Percentiles rank a stretch among this genome's conserved stretches.
Conservation (phyloP, 140 eudicot genomes). For the Senecio squalidus region DNA sequence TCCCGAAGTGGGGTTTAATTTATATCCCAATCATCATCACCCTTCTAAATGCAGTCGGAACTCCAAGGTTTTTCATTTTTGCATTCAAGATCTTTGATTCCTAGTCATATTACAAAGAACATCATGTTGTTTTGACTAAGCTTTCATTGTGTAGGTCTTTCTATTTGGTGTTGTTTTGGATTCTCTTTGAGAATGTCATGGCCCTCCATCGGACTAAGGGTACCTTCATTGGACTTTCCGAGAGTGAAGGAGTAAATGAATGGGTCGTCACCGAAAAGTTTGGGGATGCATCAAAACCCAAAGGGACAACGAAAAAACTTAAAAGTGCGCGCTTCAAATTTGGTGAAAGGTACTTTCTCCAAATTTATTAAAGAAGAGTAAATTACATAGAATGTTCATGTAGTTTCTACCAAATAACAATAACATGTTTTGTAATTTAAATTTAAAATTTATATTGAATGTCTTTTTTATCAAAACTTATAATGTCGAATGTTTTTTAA, state of each 20-base stretch:
- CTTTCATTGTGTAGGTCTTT: neutral
- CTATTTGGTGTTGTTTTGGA: slow-evolving; percentile 7
- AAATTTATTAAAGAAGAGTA: no score
- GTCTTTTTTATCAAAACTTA: no score
- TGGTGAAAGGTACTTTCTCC: slow-evolving; percentile 1
- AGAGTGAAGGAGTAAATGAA: slow-evolving; percentile 8
- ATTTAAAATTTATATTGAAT: no score
- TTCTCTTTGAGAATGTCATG: slow-evolving; percentile 18
- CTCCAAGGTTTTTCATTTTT: slow-evolving; percentile 18
- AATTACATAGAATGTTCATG: no score
- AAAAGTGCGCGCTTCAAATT: neutral
- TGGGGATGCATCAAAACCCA: slow-evolving; percentile 9
- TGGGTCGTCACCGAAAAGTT: slow-evolving; percentile 13
- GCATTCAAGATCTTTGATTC: neutral
- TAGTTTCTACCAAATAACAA: no score
- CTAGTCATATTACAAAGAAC: neutral
- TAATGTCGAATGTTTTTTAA: no score
- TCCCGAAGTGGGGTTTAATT: slow-evolving; percentile 56
- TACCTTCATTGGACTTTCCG: slow-evolving; percentile 11
- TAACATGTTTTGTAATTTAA: no score
- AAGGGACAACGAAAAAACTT: neutral
- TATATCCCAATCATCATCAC: slow-evolving; percentile 46
- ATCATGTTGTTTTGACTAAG: neutral
- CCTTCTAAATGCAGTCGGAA: slow-evolving; percentile 7
- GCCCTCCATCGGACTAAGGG: slow-evolving; percentile 15